These are phyloP conservation scores for Phytopythium helicoides DNA, from an alignment of 352 stramenopile species.

Conservation along the genomic window DNA sequence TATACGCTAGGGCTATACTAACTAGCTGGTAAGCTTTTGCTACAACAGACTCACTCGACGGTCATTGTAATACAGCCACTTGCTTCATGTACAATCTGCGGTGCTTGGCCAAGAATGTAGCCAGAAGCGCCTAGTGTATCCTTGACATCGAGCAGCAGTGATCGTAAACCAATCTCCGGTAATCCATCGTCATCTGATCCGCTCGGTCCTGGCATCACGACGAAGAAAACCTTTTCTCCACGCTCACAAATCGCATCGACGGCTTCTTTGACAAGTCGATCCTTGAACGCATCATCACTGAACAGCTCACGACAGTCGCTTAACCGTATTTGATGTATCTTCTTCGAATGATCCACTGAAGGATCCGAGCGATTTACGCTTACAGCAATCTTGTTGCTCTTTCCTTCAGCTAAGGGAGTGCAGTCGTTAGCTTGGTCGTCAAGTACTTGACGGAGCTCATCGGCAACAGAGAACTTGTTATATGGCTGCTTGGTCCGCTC, in stretches of 20 bases:
- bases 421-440: not conserved
- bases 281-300: constrained; percentile 45
- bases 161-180: constrained; percentile 36
- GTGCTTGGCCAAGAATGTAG: not conserved
- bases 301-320: constrained; percentile 40
- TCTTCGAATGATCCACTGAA: no score
- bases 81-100: constrained; percentile 18
- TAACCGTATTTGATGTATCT: constrained; percentile 28
- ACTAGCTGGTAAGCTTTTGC: not conserved
- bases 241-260: constrained; percentile 13
- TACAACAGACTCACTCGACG: not conserved
- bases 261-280: constrained; percentile 34
- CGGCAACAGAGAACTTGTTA: constrained; percentile 38
- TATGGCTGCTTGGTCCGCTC: constrained; percentile 17
- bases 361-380: no score
- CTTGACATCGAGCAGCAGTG: constrained; percentile 45
- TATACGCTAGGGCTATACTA: not conserved
- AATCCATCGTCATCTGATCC: constrained; percentile 11
- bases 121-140: constrained; percentile 13
- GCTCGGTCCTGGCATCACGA: constrained; percentile 17
- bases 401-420: not conserved
- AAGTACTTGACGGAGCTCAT: constrained; percentile 6
- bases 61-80: constrained; percentile 26
- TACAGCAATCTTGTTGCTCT: no score
- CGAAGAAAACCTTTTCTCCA: constrained; percentile 27